Evolutionary conservation across 2,329 filamentous ascomycete genomes (phyloP).

Genomic region (Xylariomycetidae sp.): DNA sequence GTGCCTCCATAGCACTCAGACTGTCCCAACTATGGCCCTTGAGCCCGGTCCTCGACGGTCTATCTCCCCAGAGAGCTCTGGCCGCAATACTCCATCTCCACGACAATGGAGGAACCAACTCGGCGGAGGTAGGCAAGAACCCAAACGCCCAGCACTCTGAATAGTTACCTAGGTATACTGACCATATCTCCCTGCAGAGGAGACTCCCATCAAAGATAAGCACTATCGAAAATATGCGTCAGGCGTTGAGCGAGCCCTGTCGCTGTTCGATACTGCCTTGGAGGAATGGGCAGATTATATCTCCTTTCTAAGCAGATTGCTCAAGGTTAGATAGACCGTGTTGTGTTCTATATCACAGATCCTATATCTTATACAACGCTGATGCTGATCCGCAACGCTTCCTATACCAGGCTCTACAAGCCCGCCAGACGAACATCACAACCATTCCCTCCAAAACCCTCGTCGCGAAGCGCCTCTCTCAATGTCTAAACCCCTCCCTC

Average conservation of each 20-base stretch:
- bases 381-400: too few relatives aligned
- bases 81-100: constrained; percentile 69
- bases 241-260: constrained; percentile 79
- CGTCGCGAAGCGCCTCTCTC: constrained; percentile 85
- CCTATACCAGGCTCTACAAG: constrained; percentile 72
- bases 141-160: neutral
- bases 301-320: constrained; percentile 83
- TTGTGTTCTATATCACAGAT: too few relatives aligned
- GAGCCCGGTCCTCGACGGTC: constrained; percentile 56
- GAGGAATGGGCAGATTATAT: constrained; percentile 99
- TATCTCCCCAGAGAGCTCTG: constrained; percentile 77
- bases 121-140: constrained; percentile 61
- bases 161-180: constrained; percentile 7
- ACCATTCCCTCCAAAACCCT: constrained; percentile 75
- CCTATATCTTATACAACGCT: too few relatives aligned
- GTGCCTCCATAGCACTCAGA: constrained; percentile 21
- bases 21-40: constrained; percentile 52
- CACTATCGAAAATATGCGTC: constrained; percentile 83
- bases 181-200: constrained; percentile 39
- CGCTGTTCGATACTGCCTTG: constrained; percentile 85
- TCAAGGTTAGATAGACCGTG: constrained; percentile 64
- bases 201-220: constrained; percentile 55
- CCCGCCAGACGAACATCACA: constrained; percentile 66
- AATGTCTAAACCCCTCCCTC: constrained; percentile 89
- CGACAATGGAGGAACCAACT: constrained; percentile 74